A percentile compares a stretch with the other conserved stretches of the same genome.
Evolutionary conservation across 2,329 filamentous ascomycete species (phyloP).

Genomic region (Cladorrhinum sp.): DNA sequence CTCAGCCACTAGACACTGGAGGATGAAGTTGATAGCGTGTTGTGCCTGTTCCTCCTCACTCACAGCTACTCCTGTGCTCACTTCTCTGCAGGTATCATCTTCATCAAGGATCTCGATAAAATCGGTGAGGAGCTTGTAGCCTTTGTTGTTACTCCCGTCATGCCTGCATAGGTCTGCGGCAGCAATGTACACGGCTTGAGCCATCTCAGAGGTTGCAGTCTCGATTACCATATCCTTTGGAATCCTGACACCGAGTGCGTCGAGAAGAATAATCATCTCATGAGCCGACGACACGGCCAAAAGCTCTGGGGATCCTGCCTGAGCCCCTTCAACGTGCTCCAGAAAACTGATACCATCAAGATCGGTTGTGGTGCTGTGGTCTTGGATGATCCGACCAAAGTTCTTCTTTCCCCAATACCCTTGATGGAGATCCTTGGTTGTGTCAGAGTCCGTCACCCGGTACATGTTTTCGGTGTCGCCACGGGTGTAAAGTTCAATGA

Average conservation of each 20-base stretch:
- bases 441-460: not conserved
- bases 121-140: slow-evolving; percentile 4
- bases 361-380: not conserved
- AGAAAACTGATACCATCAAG: not conserved
- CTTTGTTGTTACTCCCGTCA: not conserved
- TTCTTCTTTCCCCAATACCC: not conserved
- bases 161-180: slow-evolving; percentile 15
- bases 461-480: slow-evolving; percentile 25
- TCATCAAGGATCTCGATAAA: not conserved
- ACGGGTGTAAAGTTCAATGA: slow-evolving; percentile 28
- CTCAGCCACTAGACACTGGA: slow-evolving; percentile 26
- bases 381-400: not conserved
- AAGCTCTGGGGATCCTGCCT: not conserved
- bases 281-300: slow-evolving; percentile 16
- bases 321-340: not conserved
- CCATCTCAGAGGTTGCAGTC: slow-evolving; percentile 25
- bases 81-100: not conserved
- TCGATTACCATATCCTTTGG: slow-evolving; percentile 25
- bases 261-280: slow-evolving; percentile 26
- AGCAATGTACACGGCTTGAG: slow-evolving; percentile 25
- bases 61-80: slow-evolving; percentile 7
- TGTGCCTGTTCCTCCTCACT: slow-evolving; percentile 19
- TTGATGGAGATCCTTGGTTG: not conserved
- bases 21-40: slow-evolving; percentile 27
- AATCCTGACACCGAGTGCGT: slow-evolving; percentile 25